These are phyloP conservation scores for Forsythia viridissima DNA, from an alignment of 257 asterid species.

Conservation along the genomic window DNA sequence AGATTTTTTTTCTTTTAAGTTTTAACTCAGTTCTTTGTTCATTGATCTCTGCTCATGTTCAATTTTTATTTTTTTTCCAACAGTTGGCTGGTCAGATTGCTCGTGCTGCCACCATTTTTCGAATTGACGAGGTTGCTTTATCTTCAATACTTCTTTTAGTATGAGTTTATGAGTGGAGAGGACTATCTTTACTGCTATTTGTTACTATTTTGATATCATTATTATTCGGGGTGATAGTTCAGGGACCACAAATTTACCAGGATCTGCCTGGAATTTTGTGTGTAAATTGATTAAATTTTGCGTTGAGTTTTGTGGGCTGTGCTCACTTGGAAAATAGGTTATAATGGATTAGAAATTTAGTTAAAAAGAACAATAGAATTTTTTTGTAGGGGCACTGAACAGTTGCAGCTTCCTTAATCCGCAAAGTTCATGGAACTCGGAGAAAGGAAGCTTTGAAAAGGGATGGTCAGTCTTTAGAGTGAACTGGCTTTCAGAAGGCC, in stretches of 20 bases:
- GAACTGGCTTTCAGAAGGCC: not conserved
- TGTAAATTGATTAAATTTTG: not conserved
- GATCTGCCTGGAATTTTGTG: not conserved
- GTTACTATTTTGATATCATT: not conserved
- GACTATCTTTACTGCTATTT: not conserved
- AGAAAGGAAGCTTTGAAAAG: not conserved
- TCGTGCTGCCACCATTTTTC: conserved; percentile 87
- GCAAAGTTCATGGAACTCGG: not conserved
- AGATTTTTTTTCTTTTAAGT: conserved; percentile 13
- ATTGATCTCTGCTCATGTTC: not conserved
- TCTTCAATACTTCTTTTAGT: conserved; percentile 5
- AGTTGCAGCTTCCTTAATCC: not conserved
- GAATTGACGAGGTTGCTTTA: conserved; percentile 74
- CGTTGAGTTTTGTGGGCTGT: not conserved
- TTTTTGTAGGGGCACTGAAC: not conserved
- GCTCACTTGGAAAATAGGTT: not conserved
- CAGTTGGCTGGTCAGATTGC: conserved; percentile 98
- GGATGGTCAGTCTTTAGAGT: not conserved
- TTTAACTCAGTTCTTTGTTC: not conserved
- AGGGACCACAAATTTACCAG: not conserved
- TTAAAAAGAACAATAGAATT: not conserved
- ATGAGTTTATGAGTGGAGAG: not conserved
- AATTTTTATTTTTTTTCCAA: conserved; percentile 12
- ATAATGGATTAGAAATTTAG: not conserved
- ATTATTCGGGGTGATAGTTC: not conserved